These are phyloP conservation scores for Lunasporangiospora selenospora DNA, from an alignment of 192 early-diverging fungal species.

Conservation along the genomic window DNA sequence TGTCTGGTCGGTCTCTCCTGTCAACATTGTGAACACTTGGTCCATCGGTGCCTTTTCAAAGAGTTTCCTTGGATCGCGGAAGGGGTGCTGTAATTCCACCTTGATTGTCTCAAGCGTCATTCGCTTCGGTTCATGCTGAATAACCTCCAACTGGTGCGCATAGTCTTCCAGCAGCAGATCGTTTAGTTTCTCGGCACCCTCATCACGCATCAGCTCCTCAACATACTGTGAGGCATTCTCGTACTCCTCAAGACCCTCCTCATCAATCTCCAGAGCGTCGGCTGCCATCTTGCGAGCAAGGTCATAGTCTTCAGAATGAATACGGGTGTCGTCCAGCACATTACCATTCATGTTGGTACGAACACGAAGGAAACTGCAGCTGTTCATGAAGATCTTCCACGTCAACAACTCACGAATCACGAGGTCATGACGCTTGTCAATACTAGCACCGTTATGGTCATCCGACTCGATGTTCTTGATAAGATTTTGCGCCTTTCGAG, in stretches of 20 bases:
- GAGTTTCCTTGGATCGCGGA: conserved; percentile 71
- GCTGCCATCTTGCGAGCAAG: conserved; percentile 96
- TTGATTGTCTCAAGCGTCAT: conserved; percentile 87
- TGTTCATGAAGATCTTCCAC: conserved; percentile 89
- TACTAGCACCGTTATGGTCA: conserved; percentile 33
- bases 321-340: conserved; percentile 91
- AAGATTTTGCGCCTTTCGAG: conserved; percentile 87
- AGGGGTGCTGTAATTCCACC: conserved; percentile 85
- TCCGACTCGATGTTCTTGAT: conserved; percentile 65
- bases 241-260: conserved; percentile 72
- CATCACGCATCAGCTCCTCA: conserved; percentile 77
- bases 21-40: conserved; percentile 84
- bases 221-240: conserved; percentile 81
- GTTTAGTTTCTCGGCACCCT: conserved; percentile 74
- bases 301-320: conserved; percentile 96
- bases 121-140: conserved; percentile 79
- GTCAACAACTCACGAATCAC: conserved; percentile 70
- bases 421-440: conserved; percentile 69
- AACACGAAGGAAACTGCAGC: conserved; percentile 90
- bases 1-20: conserved; percentile 80
- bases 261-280: conserved; percentile 91
- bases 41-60: conserved; percentile 64
- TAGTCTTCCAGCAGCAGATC: conserved; percentile 91
- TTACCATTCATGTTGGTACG: conserved; percentile 69
- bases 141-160: conserved; percentile 80